These are phyloP conservation scores for Xylaria intraflava DNA, from an alignment of 495 filamentous ascomycete genomes.

Conservation along the genomic window DNA sequence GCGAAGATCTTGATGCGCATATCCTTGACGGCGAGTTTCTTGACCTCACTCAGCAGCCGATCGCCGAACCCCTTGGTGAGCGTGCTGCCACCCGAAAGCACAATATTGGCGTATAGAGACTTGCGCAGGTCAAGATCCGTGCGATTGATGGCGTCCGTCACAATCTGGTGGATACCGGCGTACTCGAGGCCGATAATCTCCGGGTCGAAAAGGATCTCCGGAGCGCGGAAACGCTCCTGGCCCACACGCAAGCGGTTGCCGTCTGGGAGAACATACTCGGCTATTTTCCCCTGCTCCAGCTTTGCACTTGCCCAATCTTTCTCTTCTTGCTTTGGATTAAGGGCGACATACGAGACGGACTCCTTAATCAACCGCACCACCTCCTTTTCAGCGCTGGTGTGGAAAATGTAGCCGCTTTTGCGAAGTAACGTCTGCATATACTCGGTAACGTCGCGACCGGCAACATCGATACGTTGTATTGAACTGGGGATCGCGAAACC, in stretches of 20 bases:
- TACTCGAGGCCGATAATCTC: conserved; percentile 97
- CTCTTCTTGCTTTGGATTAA: conserved; percentile 88
- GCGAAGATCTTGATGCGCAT: conserved; percentile 99
- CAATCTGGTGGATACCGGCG: conserved; percentile 93
- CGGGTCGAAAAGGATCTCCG: conserved; percentile 96
- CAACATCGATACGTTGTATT: conserved; percentile 92
- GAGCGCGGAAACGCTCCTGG: conserved; percentile 82
- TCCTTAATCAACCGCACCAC: conserved; percentile 96
- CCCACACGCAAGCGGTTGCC: conserved; percentile 50
- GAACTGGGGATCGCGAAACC: conserved; percentile 94
- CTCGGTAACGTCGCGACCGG: conserved; percentile 96
- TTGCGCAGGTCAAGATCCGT: conserved; percentile 98
- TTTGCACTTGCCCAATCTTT: conserved; percentile 82
- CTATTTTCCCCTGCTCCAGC: conserved; percentile 57
- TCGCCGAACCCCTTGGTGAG: conserved; percentile 89
- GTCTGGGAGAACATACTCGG: conserved; percentile 86
- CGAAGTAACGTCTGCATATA: conserved; percentile 85
- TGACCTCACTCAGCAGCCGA: conserved; percentile 83
- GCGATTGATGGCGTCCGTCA: conserved; percentile 90
- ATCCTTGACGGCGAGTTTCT: conserved; percentile 88
- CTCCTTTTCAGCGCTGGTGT: conserved; percentile 97
- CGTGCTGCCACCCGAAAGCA: conserved; percentile 91
- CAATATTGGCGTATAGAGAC: conserved; percentile 89
- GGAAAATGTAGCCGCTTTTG: conserved; percentile 89
- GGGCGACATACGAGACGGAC: conserved; percentile 82